These are phyloP conservation scores for Cryptococcus depauperatus DNA, from an alignment of 1,284 basidiomycete genomes.

Conservation along the genomic window DNA sequence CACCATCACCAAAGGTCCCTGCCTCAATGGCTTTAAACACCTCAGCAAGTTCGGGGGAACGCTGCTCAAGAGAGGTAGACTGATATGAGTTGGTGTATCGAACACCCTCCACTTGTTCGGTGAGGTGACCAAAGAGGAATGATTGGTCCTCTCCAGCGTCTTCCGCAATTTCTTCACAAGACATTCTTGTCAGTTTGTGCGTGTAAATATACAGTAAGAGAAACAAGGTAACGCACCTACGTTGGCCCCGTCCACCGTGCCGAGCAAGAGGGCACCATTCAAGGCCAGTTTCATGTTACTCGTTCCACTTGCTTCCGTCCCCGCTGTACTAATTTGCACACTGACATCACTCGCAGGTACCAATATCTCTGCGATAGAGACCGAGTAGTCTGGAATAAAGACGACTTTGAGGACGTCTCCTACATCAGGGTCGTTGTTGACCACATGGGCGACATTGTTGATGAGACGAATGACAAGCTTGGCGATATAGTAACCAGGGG, in stretches of 20 bases:
- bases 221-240: slow-evolving; percentile 50
- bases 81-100: slow-evolving; percentile 76
- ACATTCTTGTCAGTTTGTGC: neutral
- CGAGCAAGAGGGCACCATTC: slow-evolving; percentile 73
- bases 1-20: slow-evolving; percentile 67
- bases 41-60: slow-evolving; percentile 65
- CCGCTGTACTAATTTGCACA: slow-evolving; percentile 89
- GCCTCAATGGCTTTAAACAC: slow-evolving; percentile 59
- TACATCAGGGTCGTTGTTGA: slow-evolving; percentile 80
- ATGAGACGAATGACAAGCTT: slow-evolving; percentile 77
- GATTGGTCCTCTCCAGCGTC: slow-evolving; percentile 60
- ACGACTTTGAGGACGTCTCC: slow-evolving; percentile 71
- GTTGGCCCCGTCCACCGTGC: slow-evolving; percentile 71
- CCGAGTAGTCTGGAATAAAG: slow-evolving; percentile 67
- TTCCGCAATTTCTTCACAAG: slow-evolving; percentile 65
- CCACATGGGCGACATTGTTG: slow-evolving; percentile 72
- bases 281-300: slow-evolving; percentile 73
- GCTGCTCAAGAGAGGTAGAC: slow-evolving; percentile 66
- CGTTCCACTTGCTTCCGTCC: slow-evolving; percentile 60
- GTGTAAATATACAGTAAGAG: neutral
- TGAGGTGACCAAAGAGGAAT: slow-evolving; percentile 44
- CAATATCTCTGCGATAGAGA: slow-evolving; percentile 79
- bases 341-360: slow-evolving; percentile 86
- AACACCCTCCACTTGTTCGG: slow-evolving; percentile 60
- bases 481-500: slow-evolving; percentile 48